Conservation (phyloP, 2,329 filamentous ascomycete genomes). For the Sporothrix mexicana region DNA sequence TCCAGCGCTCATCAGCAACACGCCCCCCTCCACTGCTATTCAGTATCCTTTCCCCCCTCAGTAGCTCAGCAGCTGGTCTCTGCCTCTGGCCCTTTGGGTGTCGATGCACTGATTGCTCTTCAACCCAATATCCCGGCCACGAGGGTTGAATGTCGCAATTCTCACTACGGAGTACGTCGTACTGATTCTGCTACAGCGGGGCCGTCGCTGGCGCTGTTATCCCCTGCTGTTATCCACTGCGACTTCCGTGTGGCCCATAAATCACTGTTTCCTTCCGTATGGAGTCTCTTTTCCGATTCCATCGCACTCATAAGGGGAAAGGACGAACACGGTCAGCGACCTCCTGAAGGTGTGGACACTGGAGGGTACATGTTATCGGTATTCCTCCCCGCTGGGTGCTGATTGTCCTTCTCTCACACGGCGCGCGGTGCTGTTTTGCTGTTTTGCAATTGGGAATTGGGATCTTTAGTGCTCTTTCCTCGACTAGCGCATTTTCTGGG, state of each 20-base stretch:
- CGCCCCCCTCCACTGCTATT: constrained; percentile 2
- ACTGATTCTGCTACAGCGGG: constrained; percentile 26
- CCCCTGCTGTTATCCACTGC: not conserved
- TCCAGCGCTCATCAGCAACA: not conserved
- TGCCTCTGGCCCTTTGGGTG: no score
- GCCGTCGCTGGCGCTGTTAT: not conserved
- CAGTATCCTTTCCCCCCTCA: not conserved
- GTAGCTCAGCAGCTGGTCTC: no score
- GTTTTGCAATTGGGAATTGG: not conserved
- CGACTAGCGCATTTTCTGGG: not conserved
- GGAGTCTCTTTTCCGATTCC: not conserved
- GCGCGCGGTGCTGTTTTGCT: constrained; percentile 11
- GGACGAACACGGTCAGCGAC: not conserved
- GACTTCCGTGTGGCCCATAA: not conserved
- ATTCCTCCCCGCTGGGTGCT: not conserved
- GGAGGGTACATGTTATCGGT: not conserved
- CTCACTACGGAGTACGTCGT: no score
- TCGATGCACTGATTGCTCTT: no score
- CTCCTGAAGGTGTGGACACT: not conserved
- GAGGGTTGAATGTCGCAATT: not conserved
- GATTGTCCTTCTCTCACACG: not conserved
- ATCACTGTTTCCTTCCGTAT: not conserved
- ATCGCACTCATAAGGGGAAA: not conserved
- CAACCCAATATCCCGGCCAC: not conserved
- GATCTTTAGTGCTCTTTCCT: no score